Evolutionary conservation across 129 eudicot species (phyloP).

Genomic region (Flaveria brownii): DNA sequence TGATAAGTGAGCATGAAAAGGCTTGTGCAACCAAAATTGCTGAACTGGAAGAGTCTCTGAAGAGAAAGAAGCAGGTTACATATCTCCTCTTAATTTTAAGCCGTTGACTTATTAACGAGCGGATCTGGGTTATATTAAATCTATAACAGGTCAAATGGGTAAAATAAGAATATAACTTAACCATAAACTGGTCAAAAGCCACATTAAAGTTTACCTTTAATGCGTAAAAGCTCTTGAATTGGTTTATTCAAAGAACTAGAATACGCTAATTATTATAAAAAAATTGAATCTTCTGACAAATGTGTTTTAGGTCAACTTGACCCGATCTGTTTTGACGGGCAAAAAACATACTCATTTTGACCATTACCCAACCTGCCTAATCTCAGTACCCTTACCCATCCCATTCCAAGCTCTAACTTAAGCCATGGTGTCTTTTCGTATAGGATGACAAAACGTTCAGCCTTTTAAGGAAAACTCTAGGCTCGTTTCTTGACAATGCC

Average conservation of each 20-base stretch:
- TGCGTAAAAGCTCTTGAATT: neutral
- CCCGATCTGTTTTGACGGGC: neutral
- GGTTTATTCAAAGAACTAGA: neutral
- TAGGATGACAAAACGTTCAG: constrained; percentile 94
- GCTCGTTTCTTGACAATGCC: constrained; percentile 73
- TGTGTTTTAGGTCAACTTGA: neutral
- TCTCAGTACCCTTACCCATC: neutral
- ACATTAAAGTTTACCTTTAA: neutral
- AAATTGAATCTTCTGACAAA: neutral
- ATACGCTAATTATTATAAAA: neutral
- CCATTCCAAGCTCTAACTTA: neutral
- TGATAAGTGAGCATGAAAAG: constrained; percentile 76
- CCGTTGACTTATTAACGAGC: neutral
- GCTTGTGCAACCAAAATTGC: constrained; percentile 60
- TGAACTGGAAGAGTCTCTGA: constrained; percentile 80
- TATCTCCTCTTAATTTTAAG: constrained; percentile 3
- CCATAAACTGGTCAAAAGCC: neutral
- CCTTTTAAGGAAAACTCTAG: constrained; percentile 76
- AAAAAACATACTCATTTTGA: neutral
- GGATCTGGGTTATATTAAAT: neutral
- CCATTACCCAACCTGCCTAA: neutral
- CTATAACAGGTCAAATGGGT: neutral
- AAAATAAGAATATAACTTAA: neutral
- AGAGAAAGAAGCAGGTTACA: constrained; percentile 87
- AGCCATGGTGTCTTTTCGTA: neutral